Conservation (phyloP, 208 protist genomes). For the Tritrichomonas foetus region DNA sequence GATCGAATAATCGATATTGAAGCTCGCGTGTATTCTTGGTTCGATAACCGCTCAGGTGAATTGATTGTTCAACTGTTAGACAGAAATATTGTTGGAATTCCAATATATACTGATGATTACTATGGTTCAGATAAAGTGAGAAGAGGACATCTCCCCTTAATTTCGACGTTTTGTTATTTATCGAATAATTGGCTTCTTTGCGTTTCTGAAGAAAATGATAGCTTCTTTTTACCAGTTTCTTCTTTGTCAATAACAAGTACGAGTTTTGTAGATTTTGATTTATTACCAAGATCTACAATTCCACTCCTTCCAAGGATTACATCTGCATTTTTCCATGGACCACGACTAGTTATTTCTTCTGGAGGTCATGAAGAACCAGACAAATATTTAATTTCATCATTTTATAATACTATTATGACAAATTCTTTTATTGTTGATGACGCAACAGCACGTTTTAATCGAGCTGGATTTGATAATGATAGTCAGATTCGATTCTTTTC, state of each 20-base stretch:
- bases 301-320: not conserved
- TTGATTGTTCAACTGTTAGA: not conserved
- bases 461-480: too few relatives aligned
- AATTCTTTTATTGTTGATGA: too few relatives aligned
- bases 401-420: too few relatives aligned
- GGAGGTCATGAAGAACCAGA: not conserved
- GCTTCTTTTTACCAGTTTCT: not conserved
- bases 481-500: too few relatives aligned
- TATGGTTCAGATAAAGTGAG: too few relatives aligned
- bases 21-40: not conserved
- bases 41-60: not conserved
- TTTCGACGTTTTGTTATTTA: not conserved
- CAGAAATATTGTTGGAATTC: not conserved
- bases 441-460: too few relatives aligned
- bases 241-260: not conserved
- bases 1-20: not conserved
- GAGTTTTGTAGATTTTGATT: not conserved
- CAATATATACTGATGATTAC: not conserved
- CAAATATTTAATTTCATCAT: too few relatives aligned
- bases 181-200: slow-evolving; percentile 19
- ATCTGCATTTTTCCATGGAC: not conserved
- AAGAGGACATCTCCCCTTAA: not conserved
- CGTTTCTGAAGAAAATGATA: not conserved
- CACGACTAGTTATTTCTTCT: not conserved
- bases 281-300: not conserved